phyloP scores from a whole-genome alignment of 1,284 basidiomycete genomes.

The Austroboletus novae-zelandiae region DNA sequence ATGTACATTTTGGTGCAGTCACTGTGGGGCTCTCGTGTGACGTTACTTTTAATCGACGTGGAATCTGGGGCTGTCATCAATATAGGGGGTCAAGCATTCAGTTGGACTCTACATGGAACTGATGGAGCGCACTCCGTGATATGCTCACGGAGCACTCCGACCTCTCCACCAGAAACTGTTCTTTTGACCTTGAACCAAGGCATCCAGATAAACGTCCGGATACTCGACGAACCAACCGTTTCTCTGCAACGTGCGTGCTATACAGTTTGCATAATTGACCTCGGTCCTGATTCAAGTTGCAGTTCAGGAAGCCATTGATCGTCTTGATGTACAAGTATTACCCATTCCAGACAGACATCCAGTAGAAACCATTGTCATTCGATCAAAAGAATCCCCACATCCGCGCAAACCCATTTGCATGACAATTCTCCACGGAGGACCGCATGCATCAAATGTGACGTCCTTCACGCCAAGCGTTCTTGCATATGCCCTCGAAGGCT shows the following conservation, averaged over 20 bases:
- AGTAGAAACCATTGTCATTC: conserved; percentile 54
- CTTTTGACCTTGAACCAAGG: conserved; percentile 26
- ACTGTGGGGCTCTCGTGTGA: conserved; percentile 50
- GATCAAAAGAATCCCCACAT: conserved; percentile 17
- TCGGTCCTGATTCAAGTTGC: background rate
- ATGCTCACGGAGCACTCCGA: conserved; percentile 50
- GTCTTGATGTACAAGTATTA: conserved; percentile 42
- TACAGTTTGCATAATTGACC: no score
- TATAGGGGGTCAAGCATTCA: conserved; percentile 32
- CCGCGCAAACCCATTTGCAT: conserved; percentile 42
- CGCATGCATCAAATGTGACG: conserved; percentile 51
- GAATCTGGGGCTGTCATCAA: conserved; percentile 39
- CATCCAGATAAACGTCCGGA: background rate
- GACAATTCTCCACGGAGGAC: conserved; percentile 66
- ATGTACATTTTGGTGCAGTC: conserved; percentile 46
- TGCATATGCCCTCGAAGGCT: conserved; percentile 59
- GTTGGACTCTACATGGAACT: conserved; percentile 54
- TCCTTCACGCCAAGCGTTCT: conserved; percentile 44
- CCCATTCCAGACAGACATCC: conserved; percentile 47
- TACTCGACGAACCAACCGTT: conserved; percentile 30
- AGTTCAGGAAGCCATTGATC: conserved; percentile 44
- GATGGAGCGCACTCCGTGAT: conserved; percentile 46
- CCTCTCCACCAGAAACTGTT: conserved; percentile 49
- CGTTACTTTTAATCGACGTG: conserved; percentile 42
- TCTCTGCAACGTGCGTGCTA: conserved; percentile 37